These are phyloP conservation scores for Stygiomarasmius scandens DNA, from an alignment of 1,284 basidiomycete genomes.

Conservation along the genomic window DNA sequence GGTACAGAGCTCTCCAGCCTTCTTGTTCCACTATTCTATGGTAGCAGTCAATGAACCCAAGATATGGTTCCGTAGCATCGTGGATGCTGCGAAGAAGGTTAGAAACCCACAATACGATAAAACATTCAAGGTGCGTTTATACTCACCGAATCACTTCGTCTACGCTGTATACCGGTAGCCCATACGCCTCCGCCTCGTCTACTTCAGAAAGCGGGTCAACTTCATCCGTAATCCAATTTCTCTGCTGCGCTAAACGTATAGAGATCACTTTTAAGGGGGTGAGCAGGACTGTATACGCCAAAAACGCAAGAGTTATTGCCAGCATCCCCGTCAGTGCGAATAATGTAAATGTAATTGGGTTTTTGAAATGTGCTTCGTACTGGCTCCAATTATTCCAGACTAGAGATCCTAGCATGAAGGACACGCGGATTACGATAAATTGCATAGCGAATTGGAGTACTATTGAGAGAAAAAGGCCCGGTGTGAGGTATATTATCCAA, in stretches of 20 bases:
- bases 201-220: background rate
- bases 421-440: background rate
- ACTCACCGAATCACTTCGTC: background rate
- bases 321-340: background rate
- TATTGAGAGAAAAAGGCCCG: background rate
- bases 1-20: slow-evolving; percentile 4
- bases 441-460: background rate
- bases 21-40: slow-evolving; percentile 2
- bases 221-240: slow-evolving; percentile 2
- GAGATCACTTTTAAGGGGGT: slow-evolving; percentile 3
- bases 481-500: slow-evolving; percentile 1
- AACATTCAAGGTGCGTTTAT: too few species aligned
- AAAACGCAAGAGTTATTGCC: background rate
- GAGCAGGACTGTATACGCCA: slow-evolving; percentile 3
- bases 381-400: background rate
- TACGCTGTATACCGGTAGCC: background rate
- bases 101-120: too few species aligned
- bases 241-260: background rate
- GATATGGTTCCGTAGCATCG: background rate
- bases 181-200: background rate
- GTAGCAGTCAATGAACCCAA: slow-evolving; percentile 6
- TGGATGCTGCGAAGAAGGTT: too few species aligned
- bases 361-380: too few species aligned
- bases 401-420: background rate
- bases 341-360: background rate